Evolutionary conservation across 2,329 filamentous ascomycete genomes (phyloP).

Genomic region (Fusarium avenaceum): DNA sequence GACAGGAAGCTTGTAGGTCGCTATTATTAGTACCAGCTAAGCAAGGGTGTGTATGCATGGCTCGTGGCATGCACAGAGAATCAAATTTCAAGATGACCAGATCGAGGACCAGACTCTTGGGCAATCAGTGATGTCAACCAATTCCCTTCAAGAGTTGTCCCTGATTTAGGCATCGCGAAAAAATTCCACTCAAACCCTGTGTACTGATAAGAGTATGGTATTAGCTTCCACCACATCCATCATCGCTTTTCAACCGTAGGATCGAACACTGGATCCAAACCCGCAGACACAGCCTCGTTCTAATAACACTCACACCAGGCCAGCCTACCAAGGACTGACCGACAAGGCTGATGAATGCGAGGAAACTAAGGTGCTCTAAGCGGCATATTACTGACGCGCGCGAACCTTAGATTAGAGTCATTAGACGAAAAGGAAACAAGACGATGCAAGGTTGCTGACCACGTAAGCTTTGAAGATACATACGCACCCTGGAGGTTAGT

Average conservation of each 20-base stretch:
- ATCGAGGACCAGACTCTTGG: slow-evolving; percentile 2
- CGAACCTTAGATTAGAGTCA: background rate
- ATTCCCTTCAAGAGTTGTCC: background rate
- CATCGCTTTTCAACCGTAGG: slow-evolving; percentile 8
- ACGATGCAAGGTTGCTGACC: slow-evolving; percentile 24
- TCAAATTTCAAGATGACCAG: slow-evolving; percentile 8
- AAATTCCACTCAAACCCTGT: background rate
- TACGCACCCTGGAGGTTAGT: background rate
- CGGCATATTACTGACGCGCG: slow-evolving; percentile 15
- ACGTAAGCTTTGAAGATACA: slow-evolving; percentile 9
- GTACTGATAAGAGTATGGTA: background rate
- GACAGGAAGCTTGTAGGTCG: slow-evolving; percentile 34
- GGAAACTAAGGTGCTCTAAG: slow-evolving; percentile 3
- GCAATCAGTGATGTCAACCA: background rate
- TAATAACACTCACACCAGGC: slow-evolving; percentile 3
- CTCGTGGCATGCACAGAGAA: background rate
- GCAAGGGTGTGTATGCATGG: slow-evolving; percentile 25
- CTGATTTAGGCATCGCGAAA: background rate
- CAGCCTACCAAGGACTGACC: slow-evolving; percentile 10
- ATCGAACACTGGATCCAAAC: slow-evolving; percentile 15
- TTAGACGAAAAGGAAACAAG: background rate
- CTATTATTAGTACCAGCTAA: slow-evolving; percentile 35
- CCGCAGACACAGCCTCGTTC: slow-evolving; percentile 33
- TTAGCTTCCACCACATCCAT: background rate
- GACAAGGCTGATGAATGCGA: slow-evolving; percentile 29